Evolutionary conservation across 2,329 filamentous ascomycete genomes (phyloP).

Genomic region (Neopestalotiopsis sp.): DNA sequence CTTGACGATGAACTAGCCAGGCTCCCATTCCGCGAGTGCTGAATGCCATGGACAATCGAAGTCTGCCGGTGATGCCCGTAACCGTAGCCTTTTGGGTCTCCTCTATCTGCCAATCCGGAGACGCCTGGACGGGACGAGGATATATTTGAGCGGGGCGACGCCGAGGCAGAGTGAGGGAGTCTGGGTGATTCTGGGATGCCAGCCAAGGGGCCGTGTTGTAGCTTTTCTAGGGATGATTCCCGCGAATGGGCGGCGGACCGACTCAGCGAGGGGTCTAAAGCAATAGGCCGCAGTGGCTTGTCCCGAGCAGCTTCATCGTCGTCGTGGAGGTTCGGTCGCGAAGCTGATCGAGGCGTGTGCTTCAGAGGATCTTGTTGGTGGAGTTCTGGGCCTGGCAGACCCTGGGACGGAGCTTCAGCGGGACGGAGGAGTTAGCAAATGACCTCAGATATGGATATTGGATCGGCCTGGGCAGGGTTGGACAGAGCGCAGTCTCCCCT

Average conservation of each 20-base stretch:
- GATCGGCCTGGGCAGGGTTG: constrained; percentile 9
- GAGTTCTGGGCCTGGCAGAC: constrained; percentile 57
- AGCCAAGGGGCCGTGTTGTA: constrained; percentile 41
- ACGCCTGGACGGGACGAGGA: constrained; percentile 47
- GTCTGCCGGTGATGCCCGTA: constrained; percentile 95
- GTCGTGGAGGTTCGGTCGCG: constrained; percentile 57
- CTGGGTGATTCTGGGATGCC: constrained; percentile 39
- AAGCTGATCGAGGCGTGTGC: constrained; percentile 55
- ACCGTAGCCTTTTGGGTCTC: constrained; percentile 59
- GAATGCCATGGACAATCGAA: constrained; percentile 95
- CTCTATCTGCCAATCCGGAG: constrained; percentile 54
- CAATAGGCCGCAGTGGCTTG: constrained; percentile 54
- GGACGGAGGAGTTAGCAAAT: constrained; percentile 33
- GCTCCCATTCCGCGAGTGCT: constrained; percentile 91
- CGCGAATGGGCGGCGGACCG: constrained; percentile 58
- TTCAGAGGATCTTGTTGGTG: constrained; percentile 54
- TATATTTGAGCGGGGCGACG: constrained; percentile 47
- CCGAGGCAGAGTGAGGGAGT: constrained; percentile 32
- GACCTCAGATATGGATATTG: constrained; percentile 14
- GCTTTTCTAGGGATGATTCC: constrained; percentile 64
- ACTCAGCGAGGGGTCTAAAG: constrained; percentile 44
- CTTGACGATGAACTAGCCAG: constrained; percentile 79
- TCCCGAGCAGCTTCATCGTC: constrained; percentile 54
- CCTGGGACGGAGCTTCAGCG: constrained; percentile 61
- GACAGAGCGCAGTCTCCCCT: constrained; percentile 9